phyloP scores from a whole-genome alignment of 768 basidiomycete genomes.

The Pholiota microspora region DNA sequence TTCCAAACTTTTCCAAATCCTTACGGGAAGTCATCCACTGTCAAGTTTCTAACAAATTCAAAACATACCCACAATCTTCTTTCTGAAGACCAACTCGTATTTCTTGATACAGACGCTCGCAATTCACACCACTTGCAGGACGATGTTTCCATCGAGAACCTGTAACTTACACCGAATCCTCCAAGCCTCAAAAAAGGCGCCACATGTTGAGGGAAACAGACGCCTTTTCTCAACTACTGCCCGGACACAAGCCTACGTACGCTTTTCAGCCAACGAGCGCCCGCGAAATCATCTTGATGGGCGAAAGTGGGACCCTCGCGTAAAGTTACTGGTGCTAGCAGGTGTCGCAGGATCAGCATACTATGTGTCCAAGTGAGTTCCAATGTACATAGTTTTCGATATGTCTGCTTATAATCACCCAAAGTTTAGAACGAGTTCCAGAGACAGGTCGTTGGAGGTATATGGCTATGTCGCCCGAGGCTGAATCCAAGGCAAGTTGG shows the following conservation, averaged over 20 bases:
- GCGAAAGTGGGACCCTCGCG: slow-evolving; percentile 7
- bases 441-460: slow-evolving; percentile 89
- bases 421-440: slow-evolving; percentile 78
- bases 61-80: no score
- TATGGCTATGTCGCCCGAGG: slow-evolving; percentile 67
- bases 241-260: not conserved
- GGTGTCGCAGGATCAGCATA: slow-evolving; percentile 11
- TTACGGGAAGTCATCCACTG: no score
- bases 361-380: slow-evolving; percentile 29
- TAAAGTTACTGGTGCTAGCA: slow-evolving; percentile 1
- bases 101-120: no score
- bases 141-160: not conserved
- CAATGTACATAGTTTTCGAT: not conserved
- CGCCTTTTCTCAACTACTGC: not conserved
- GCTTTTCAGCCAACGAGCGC: not conserved
- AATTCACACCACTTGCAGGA: no score
- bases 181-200: not conserved
- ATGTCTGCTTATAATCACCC: not conserved
- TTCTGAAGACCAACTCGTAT: no score
- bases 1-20: no score
- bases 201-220: not conserved
- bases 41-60: no score
- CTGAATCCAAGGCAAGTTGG: slow-evolving; percentile 52
- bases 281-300: not conserved
- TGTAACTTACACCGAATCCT: not conserved